Evolutionary conservation across 164 flowering plant genomes (phyloP).

Genomic region (Berberis thunbergii): DNA sequence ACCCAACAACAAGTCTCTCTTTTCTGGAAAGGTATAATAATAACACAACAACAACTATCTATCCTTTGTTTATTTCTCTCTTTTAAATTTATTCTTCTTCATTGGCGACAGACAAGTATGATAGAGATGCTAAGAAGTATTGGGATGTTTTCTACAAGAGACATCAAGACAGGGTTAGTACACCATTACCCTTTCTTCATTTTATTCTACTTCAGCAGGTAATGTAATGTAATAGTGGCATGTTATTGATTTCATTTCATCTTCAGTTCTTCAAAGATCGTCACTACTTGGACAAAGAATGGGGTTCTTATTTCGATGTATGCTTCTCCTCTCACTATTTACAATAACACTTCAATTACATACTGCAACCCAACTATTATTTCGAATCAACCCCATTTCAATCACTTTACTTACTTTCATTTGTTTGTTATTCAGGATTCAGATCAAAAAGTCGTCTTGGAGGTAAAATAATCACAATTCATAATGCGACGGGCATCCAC

Average conservation of each 20-base stretch:
- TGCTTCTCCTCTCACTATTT: slow-evolving; percentile 12
- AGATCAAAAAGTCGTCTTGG: slow-evolving; percentile 44
- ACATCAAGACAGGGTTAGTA: slow-evolving; percentile 69
- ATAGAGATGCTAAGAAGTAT: slow-evolving; percentile 82
- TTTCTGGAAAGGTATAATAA: no score
- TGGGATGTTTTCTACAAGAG: slow-evolving; percentile 94
- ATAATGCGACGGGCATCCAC: no score
- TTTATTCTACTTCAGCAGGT: not conserved
- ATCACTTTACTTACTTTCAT: not conserved
- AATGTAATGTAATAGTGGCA: not conserved
- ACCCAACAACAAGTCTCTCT: no score
- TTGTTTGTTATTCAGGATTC: slow-evolving; percentile 33
- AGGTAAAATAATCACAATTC: slow-evolving; percentile 28
- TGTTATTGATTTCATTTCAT: not conserved
- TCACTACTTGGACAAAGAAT: slow-evolving; percentile 93
- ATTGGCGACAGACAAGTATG: slow-evolving; percentile 56
- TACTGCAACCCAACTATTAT: not conserved
- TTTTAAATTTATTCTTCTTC: no score
- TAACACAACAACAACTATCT: no score
- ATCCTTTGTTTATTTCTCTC: no score
- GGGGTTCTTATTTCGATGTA: slow-evolving; percentile 79
- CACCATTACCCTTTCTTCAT: not conserved
- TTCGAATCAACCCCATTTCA: not conserved
- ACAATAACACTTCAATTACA: not conserved
- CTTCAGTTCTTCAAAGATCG: slow-evolving; percentile 92